These are phyloP conservation scores for Diaporthe ampelina DNA, from an alignment of 2,329 filamentous ascomycete genomes.

Conservation along the genomic window DNA sequence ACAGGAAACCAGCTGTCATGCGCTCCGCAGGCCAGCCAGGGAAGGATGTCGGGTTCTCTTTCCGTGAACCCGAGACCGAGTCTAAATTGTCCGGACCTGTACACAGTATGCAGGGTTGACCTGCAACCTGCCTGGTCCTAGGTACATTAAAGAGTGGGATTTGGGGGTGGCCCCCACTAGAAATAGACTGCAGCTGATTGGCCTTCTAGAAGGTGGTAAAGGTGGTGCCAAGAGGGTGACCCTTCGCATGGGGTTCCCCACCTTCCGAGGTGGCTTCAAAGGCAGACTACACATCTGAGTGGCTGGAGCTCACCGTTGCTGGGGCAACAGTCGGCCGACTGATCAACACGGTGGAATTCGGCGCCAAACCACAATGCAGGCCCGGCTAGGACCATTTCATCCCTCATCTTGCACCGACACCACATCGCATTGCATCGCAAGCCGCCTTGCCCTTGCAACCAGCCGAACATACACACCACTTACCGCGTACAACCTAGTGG, in stretches of 20 bases:
- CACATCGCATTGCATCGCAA: slow-evolving; percentile 28
- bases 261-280: no score
- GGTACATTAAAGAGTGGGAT: no score
- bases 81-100: slow-evolving; percentile 6
- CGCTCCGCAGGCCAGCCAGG: neutral
- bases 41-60: slow-evolving; percentile 24
- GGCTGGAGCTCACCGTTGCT: slow-evolving; percentile 9
- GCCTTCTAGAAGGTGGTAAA: slow-evolving; percentile 3
- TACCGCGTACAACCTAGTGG: slow-evolving; percentile 1
- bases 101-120: slow-evolving; percentile 10
- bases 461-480: slow-evolving; percentile 8
- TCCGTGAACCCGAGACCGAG: slow-evolving; percentile 23
- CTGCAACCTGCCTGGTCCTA: neutral
- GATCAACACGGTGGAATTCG: slow-evolving; percentile 2
- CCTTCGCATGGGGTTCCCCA: neutral
- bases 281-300: neutral
- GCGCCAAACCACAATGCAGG: neutral
- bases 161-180: neutral
- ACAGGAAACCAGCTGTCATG: slow-evolving; percentile 7
- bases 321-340: slow-evolving; percentile 25
- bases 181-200: slow-evolving; percentile 31
- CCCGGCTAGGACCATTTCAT: neutral
- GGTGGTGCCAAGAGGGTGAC: neutral
- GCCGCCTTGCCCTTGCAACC: slow-evolving; percentile 4
- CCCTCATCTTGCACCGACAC: slow-evolving; percentile 1